Conservation (phyloP, 1,284 basidiomycete species). For the Rhodotorula sp. region DNA sequence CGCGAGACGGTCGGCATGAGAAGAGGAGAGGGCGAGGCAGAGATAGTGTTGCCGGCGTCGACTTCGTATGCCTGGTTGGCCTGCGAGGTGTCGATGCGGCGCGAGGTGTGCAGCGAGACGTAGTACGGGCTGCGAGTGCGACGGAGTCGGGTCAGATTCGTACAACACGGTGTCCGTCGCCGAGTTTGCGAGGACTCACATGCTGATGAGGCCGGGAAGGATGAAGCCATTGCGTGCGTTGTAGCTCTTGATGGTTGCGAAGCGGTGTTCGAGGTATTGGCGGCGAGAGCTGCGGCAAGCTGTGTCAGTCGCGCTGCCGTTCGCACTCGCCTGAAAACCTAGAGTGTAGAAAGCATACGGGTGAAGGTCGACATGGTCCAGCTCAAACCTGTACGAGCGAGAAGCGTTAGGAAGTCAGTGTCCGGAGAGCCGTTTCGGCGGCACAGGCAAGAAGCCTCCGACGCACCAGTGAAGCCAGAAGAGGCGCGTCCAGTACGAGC, state of each 20-base stretch:
- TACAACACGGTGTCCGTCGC: neutral
- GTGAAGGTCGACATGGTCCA: slow-evolving; percentile 73
- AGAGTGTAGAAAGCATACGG: too few relatives aligned
- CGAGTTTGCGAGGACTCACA: slow-evolving; percentile 54
- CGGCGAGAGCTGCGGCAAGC: slow-evolving; percentile 47
- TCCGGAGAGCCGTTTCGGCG: too few relatives aligned
- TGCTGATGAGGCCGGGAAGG: slow-evolving; percentile 67
- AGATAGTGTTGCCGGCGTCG: slow-evolving; percentile 67
- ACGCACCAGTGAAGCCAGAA: slow-evolving; percentile 55
- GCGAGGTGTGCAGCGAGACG: slow-evolving; percentile 48
- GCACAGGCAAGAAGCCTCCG: too few relatives aligned
- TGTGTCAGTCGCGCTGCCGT: too few relatives aligned
- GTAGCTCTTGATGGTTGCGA: slow-evolving; percentile 61
- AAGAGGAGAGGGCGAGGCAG: slow-evolving; percentile 53
- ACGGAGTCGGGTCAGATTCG: too few relatives aligned
- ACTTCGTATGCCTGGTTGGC: slow-evolving; percentile 68
- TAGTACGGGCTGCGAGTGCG: slow-evolving; percentile 62
- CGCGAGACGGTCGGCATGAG: slow-evolving; percentile 46
- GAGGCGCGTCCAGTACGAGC: slow-evolving; percentile 72
- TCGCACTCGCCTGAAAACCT: too few relatives aligned
- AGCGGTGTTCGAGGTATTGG: slow-evolving; percentile 77
- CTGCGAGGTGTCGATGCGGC: slow-evolving; percentile 58
- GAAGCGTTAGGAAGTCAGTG: too few relatives aligned
- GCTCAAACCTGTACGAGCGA: slow-evolving; percentile 57
- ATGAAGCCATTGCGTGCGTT: slow-evolving; percentile 65